Conservation (phyloP, 1,284 basidiomycete genomes). For the Leccinum pachyderme region DNA sequence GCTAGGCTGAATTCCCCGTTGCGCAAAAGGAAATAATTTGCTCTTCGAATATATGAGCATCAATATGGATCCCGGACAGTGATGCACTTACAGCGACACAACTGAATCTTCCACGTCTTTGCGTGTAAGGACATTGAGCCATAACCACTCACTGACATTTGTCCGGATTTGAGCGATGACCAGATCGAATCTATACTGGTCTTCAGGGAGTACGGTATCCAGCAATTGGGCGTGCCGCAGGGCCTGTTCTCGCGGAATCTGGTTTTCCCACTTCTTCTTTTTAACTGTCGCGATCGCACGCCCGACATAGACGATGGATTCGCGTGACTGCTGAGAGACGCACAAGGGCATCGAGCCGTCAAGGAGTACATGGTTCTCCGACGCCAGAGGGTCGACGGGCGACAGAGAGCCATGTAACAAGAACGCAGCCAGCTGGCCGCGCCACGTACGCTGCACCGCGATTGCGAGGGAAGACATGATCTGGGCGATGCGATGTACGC, state of each 20-base stretch:
- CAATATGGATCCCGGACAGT: slow-evolving; percentile 1
- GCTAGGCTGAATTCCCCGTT: slow-evolving; percentile 85
- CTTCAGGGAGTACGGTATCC: slow-evolving; percentile 66
- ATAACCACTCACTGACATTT: slow-evolving; percentile 86
- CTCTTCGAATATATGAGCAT: slow-evolving; percentile 42
- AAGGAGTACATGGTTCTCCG: slow-evolving; percentile 51
- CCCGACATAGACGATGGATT: slow-evolving; percentile 85
- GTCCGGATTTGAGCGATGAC: slow-evolving; percentile 70
- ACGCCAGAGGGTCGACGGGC: slow-evolving; percentile 53
- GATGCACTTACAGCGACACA: slow-evolving; percentile 58
- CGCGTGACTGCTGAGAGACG: slow-evolving; percentile 65
- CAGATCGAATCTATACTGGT: slow-evolving; percentile 72
- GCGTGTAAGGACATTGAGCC: slow-evolving; percentile 83
- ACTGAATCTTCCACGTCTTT: slow-evolving; percentile 78
- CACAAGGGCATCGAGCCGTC: slow-evolving; percentile 73
- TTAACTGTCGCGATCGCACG: slow-evolving; percentile 84
- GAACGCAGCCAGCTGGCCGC: slow-evolving; percentile 73
- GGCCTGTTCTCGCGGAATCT: slow-evolving; percentile 66
- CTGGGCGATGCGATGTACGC: slow-evolving; percentile 68
- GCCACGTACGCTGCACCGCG: slow-evolving; percentile 79
- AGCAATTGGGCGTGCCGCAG: slow-evolving; percentile 64
- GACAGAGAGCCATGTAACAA: slow-evolving; percentile 75
- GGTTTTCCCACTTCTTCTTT: slow-evolving; percentile 73
- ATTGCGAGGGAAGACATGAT: slow-evolving; percentile 66
- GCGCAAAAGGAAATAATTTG: slow-evolving; percentile 82